A percentile compares a stretch with the other conserved stretches of the same genome.
phyloP scores from a whole-genome alignment of 2,329 filamentous ascomycete species.

The Fusarium annulatum region DNA sequence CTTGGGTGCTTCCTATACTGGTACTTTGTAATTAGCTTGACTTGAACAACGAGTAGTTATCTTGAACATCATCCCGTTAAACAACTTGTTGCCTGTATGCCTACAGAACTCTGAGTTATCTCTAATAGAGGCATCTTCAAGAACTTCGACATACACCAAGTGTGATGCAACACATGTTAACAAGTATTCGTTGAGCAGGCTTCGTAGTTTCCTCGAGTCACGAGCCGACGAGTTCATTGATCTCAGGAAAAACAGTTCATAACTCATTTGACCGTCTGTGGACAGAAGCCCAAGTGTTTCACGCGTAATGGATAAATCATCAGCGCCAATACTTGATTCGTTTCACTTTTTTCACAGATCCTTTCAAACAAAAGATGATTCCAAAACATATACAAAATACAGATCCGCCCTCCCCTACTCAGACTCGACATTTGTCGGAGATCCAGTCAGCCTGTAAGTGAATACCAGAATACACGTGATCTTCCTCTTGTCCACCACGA shows the following conservation, averaged over 20 bases:
- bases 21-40: neutral
- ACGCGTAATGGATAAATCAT: neutral
- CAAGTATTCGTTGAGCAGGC: neutral
- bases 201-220: neutral
- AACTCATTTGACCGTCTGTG: accelerated
- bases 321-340: neutral
- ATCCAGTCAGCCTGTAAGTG: neutral
- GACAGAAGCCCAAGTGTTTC: neutral
- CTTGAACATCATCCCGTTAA: neutral
- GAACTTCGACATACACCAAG: neutral
- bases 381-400: no score
- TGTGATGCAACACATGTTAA: neutral
- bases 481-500: accelerated
- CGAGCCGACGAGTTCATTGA: neutral
- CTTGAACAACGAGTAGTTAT: neutral
- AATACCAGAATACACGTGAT: neutral
- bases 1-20: accelerated
- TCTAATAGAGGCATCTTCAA: no score
- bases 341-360: neutral
- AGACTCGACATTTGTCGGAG: neutral
- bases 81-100: accelerated
- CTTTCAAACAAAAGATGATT: accelerated
- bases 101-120: neutral
- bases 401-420: neutral
- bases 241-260: accelerated